Evolutionary conservation across 345 rosid species (phyloP), one percentile per base, ranked within the genome.

Genomic region (Lumnitzera racemosa): DNA sequence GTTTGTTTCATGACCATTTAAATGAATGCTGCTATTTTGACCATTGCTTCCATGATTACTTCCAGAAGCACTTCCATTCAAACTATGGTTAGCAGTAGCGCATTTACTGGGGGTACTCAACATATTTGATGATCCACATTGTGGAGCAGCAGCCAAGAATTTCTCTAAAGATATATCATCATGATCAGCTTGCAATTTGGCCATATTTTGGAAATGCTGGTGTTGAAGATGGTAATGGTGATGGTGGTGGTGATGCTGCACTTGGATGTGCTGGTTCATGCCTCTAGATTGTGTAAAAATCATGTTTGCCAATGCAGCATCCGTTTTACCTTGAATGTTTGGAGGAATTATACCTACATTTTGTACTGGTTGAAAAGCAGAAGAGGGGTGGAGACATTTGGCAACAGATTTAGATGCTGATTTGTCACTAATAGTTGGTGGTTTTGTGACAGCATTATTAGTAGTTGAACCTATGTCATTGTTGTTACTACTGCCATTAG

Each of bases 41-140:
- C 79, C 77, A 66, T 76, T 68, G 73, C 82, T 74, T 51, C 81
- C 80, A 47, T 70, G 78, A 66, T 78, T 68, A 67, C 84, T 80
- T 61, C 79, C 79, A 3, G 78, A 72, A 53, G 62, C 80, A 59
- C 78, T 75, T 20, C 75, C 76, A 55, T 67, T 80, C 49, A 70
- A 59, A 72, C 64, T 73, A 60, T 55, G 43, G 63, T 72, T 69
- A 43, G 63, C 72, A 64, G 56, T 52, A 58, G 62, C 59, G 55
- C 67, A 74, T 47, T 75, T 67, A 46, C 59, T 24, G 27, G 53
- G 31, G 48, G 56, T 61, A 49, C 57, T 61, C 52, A 67, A 23
- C 50, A 51, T 11, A 54, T 72, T 72, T 20, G 78, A 74, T 16
- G 85, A 78, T 17, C 75, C 80, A 59, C 68, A 69, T 41, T 53